Evolutionary conservation across 768 basidiomycete genomes (phyloP), one percentile per base, ranked within the genome.

Genomic region (Lactifluus pinguis): DNA sequence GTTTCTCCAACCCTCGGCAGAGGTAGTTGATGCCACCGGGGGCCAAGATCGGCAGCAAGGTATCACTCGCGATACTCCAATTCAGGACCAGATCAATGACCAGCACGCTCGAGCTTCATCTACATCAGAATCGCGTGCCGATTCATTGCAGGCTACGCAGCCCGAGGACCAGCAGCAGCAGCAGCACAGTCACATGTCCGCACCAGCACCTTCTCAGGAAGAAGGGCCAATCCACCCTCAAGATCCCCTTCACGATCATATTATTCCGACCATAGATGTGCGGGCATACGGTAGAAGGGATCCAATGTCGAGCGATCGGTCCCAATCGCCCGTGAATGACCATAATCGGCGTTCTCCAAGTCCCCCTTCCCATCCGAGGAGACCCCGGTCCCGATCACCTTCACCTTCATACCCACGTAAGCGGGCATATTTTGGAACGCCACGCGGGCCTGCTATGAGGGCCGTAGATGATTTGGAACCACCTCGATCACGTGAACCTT

Each of bases 331-430:
- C 6, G 44, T 45, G 61, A 36, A 38, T n/a, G 25, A 58, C 30
- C 50, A 30, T 21, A 36, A 44, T 49, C 61, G 56, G 25, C 56
- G 32, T 21, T 57, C 51, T 39, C 57, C 32, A 36, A 62, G 52
- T 15, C 49, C 54, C 1, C 17, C 29, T 5, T 34, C 32, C 32
- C 25, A 21, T 19, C 21, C 3, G 10, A 14, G 55, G 32, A 34
- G 21, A 3, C 49, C 42, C 14, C 50, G 36, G 15, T 61, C 60
- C 25, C 55, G 55, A 29, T 57, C 60, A 2, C 51, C 44, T 19
- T 57, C 60, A 34, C 55, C 60, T 21, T 25, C 25, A 25, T 58
- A 62, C 32, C 4, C 21, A 4, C 56, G 52, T 11, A 62, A 62
- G 47, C 51, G 61, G 15, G 10, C 30, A 34, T 56, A 34, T 49